These are phyloP conservation scores for Ceriops zippeliana DNA, from an alignment of 345 rosid species.

Conservation along the genomic window DNA sequence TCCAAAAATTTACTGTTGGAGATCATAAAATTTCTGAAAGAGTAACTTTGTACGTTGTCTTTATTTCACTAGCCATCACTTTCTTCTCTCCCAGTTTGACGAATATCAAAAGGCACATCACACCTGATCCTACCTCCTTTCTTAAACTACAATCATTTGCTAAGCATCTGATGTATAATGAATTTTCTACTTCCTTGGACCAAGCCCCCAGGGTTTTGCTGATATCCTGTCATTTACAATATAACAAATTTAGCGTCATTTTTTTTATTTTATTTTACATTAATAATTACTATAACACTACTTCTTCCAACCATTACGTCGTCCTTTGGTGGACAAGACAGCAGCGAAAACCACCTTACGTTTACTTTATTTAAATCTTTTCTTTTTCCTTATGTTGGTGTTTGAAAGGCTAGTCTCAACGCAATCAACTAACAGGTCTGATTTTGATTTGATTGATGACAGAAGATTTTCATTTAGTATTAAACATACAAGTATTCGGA, in stretches of 20 bases:
- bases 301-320: background rate
- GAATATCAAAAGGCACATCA: background rate
- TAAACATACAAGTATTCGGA: background rate
- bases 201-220: background rate
- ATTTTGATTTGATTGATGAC: too few species aligned
- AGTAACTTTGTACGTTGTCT: slow-evolving; percentile 10
- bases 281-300: background rate
- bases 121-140: background rate
- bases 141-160: background rate
- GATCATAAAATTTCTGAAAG: slow-evolving; percentile 18
- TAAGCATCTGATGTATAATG: background rate
- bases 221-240: background rate
- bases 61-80: background rate
- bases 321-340: too few species aligned
- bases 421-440: too few species aligned
- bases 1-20: slow-evolving; percentile 14
- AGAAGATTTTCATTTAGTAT: too few species aligned
- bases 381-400: too few species aligned
- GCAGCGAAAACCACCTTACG: too few species aligned
- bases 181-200: background rate
- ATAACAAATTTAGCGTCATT: background rate
- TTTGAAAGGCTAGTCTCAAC: too few species aligned
- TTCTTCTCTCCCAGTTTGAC: background rate
- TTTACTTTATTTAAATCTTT: too few species aligned
- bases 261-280: background rate